These are phyloP conservation scores for Cyberlindnera xylosilytica DNA, from an alignment of 805 yeast species.

Conservation along the genomic window DNA sequence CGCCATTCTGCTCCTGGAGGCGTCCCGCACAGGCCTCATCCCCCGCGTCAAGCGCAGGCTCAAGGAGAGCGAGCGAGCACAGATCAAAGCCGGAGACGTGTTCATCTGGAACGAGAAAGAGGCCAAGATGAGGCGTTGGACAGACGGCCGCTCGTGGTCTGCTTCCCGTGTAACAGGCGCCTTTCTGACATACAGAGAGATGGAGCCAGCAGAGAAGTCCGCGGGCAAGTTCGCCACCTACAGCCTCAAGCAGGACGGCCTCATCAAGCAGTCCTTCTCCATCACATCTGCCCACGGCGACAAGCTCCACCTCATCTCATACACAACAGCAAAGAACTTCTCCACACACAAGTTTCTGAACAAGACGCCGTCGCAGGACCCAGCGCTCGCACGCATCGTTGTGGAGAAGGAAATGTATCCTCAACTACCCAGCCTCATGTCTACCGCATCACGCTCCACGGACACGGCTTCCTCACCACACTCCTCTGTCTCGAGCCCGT, in stretches of 20 bases:
- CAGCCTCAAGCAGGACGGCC: conserved; percentile 47
- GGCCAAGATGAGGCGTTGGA: conserved; percentile 75
- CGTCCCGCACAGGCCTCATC: conserved; percentile 51
- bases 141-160: conserved; percentile 73
- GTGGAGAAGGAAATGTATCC: conserved; percentile 38
- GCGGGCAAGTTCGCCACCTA: conserved; percentile 17
- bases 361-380: conserved; percentile 45
- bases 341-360: conserved; percentile 28
- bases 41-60: conserved; percentile 60
- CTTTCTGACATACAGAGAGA: conserved; percentile 60
- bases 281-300: conserved; percentile 49
- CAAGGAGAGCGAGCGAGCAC: conserved; percentile 45
- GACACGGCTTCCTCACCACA: too few species aligned
- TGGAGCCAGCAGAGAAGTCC: conserved; percentile 33
- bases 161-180: conserved; percentile 68
- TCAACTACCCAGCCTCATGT: conserved; percentile 5
- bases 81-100: conserved; percentile 56
- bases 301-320: conserved; percentile 61
- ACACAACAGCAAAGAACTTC: conserved; percentile 35
- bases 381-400: conserved; percentile 25
- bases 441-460: conserved; percentile 8
- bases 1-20: conserved; percentile 64
- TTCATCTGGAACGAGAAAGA: conserved; percentile 72
- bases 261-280: conserved; percentile 64
- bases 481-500: conserved; percentile 5